Evolutionary conservation across 495 filamentous ascomycete species (phyloP).

Genomic region (Trichocladium antarcticum): DNA sequence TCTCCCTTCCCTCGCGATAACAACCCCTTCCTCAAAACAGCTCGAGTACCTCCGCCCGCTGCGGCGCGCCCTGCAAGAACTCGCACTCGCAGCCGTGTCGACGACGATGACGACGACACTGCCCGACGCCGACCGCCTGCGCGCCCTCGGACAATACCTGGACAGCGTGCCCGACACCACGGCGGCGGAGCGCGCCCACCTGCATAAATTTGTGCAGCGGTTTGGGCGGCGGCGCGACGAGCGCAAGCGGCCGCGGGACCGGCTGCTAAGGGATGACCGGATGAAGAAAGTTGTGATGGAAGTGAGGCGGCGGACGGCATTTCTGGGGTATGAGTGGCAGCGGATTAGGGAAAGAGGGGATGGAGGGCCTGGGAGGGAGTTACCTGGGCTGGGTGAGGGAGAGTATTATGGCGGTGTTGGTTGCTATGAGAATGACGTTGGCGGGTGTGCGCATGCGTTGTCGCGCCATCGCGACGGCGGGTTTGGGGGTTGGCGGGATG

Average conservation of each 20-base stretch:
- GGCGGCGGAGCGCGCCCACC: constrained; percentile 3
- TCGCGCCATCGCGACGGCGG: neutral
- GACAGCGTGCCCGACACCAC: neutral
- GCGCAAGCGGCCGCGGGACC: constrained; percentile 60
- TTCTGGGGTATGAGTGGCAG: constrained; percentile 83
- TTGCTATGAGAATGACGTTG: neutral
- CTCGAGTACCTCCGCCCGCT: constrained; percentile 5
- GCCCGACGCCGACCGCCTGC: neutral
- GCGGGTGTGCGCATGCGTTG: neutral
- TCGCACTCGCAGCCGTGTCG: neutral
- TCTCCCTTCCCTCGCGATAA: neutral
- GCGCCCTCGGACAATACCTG: neutral
- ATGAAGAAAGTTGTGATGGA: constrained; percentile 56
- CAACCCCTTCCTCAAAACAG: neutral
- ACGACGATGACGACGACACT: no score
- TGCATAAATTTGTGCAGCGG: constrained; percentile 14
- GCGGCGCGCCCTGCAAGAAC: neutral
- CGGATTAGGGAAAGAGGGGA: constrained; percentile 18
- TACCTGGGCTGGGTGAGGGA: neutral
- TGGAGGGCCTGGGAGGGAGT: neutral
- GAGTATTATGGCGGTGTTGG: constrained; percentile 1
- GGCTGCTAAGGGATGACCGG: constrained; percentile 59
- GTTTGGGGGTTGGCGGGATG: constrained; percentile 2
- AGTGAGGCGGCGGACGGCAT: constrained; percentile 67
- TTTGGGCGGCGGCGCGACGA: constrained; percentile 16